phyloP scores from a whole-genome alignment of 169 alveolate genomes.

The Plasmodium vivax region DNA sequence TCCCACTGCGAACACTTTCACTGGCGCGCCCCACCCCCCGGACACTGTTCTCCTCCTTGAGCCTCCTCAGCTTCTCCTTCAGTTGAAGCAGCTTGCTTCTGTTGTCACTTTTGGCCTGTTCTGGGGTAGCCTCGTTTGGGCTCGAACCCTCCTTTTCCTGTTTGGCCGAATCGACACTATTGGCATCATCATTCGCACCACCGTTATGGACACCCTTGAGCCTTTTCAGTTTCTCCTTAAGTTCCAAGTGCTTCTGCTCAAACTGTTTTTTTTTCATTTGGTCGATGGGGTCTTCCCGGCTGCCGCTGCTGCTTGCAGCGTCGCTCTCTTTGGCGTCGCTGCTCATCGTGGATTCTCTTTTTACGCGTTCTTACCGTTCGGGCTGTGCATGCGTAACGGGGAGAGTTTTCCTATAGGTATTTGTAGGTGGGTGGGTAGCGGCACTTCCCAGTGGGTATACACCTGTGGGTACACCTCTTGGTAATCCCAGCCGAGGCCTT shows the following conservation, averaged over 20 bases:
- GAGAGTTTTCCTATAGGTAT: not conserved
- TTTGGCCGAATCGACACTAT: not conserved
- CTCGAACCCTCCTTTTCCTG: not conserved
- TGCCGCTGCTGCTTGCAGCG: not conserved
- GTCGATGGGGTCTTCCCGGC: not conserved
- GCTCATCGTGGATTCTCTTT: not conserved
- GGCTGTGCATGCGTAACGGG: not conserved
- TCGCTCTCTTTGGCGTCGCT: constrained; percentile 1
- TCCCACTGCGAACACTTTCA: not conserved
- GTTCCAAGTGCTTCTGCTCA: constrained; percentile 46
- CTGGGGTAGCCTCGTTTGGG: not conserved
- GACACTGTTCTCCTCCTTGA: not conserved
- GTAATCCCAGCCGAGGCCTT: not conserved
- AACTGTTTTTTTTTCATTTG: not conserved
- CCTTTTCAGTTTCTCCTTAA: constrained; percentile 56
- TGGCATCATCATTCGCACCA: not conserved
- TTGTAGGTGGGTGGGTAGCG: not conserved
- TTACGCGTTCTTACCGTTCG: not conserved
- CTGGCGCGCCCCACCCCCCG: not conserved
- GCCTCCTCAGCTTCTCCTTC: constrained; percentile 1
- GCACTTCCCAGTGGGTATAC: not conserved
- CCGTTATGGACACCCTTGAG: not conserved
- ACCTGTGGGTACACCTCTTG: not conserved
- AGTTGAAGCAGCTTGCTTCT: constrained; percentile 2
- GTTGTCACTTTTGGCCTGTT: not conserved